Conservation (phyloP, 805 yeast genomes). For the Yamadazyma phyllophila region DNA sequence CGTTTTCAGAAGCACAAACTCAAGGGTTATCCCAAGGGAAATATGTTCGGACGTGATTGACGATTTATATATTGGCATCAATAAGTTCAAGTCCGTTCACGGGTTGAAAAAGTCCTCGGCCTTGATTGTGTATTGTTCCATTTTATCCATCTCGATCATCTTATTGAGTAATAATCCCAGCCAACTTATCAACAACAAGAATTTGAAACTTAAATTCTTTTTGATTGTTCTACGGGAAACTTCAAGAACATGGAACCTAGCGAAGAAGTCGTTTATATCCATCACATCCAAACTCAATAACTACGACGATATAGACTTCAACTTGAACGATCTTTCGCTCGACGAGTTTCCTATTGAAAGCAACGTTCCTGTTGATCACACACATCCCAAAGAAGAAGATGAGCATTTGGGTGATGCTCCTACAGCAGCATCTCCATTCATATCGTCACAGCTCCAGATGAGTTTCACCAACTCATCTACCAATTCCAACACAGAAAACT, state of each 20-base stretch:
- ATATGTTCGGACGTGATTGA: slow-evolving; percentile 41
- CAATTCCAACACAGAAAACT: slow-evolving; percentile 5
- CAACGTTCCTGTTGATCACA: not conserved
- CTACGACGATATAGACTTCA: slow-evolving; percentile 13
- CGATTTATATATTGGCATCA: slow-evolving; percentile 40
- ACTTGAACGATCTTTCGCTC: slow-evolving; percentile 8
- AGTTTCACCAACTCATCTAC: slow-evolving; percentile 6
- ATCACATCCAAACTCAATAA: slow-evolving; percentile 32
- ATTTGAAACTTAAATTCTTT: slow-evolving; percentile 34
- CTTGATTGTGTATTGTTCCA: slow-evolving; percentile 47
- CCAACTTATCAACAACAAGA: slow-evolving; percentile 24
- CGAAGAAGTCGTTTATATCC: slow-evolving; percentile 43
- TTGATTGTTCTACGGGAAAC: slow-evolving; percentile 40
- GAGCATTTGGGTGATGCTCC: not conserved
- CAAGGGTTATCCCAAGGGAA: slow-evolving; percentile 20
- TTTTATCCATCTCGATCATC: slow-evolving; percentile 43
- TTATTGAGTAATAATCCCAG: slow-evolving; percentile 28
- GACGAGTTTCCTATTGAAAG: slow-evolving; percentile 3
- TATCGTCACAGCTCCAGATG: slow-evolving; percentile 6
- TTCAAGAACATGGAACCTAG: slow-evolving; percentile 47
- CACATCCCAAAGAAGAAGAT: not conserved
- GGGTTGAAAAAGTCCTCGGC: slow-evolving; percentile 44
- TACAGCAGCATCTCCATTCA: not conserved
- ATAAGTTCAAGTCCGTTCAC: slow-evolving; percentile 35
- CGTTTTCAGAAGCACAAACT: slow-evolving; percentile 17